Evolutionary conservation across 108 stramenopile genomes (phyloP).

Genomic region (Schizochytrium sp.): DNA sequence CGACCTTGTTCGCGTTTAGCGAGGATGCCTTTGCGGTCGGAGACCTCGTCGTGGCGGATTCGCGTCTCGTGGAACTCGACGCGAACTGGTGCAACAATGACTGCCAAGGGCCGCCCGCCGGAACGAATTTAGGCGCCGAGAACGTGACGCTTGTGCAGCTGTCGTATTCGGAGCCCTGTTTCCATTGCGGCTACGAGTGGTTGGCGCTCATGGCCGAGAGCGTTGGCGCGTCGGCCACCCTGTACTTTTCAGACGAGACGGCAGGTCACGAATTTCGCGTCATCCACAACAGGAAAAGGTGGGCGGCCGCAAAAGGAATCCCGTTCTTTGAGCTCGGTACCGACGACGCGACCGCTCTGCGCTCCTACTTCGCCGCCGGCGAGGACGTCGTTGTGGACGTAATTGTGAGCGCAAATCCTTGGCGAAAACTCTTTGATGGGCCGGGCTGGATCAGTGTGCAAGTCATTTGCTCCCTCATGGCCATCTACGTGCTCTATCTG

Average conservation of each 20-base stretch:
- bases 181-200: not conserved
- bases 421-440: not conserved
- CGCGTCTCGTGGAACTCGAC: not conserved
- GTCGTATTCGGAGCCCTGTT: not conserved
- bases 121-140: not conserved
- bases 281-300: not conserved
- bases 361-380: not conserved
- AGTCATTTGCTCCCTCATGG: not conserved
- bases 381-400: not conserved
- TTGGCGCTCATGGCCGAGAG: not conserved
- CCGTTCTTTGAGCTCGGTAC: not conserved
- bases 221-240: not conserved
- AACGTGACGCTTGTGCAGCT: not conserved
- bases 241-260: not conserved
- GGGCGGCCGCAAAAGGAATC: not conserved
- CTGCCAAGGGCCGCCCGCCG: not conserved
- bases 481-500: not conserved
- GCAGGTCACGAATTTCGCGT: not conserved
- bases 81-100: not conserved
- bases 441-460: not conserved
- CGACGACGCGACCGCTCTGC: not conserved
- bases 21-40: not conserved
- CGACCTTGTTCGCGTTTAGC: not conserved
- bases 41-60: not conserved
- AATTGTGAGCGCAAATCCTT: not conserved